Conservation (phyloP, 352 stramenopile species). For the Phytophthora brassicae region DNA sequence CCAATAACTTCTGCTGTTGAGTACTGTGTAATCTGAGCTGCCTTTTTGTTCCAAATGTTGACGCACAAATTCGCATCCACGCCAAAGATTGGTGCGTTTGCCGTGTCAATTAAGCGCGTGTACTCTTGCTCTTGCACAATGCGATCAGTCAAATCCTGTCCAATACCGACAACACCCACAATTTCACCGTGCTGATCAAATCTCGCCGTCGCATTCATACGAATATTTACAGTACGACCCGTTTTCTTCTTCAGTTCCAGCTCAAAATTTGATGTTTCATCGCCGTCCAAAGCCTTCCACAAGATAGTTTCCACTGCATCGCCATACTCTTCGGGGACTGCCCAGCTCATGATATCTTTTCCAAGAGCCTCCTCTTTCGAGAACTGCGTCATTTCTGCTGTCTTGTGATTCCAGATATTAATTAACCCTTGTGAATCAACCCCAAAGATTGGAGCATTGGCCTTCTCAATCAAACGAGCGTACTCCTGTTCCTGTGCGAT, state of each 20-base stretch:
- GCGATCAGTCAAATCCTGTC: slow-evolving; percentile 84
- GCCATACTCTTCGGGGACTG: slow-evolving; percentile 59
- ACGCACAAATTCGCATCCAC: slow-evolving; percentile 87
- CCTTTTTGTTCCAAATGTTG: slow-evolving; percentile 94
- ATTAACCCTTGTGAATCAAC: slow-evolving; percentile 75
- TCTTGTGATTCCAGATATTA: slow-evolving; percentile 93
- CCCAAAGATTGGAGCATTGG: slow-evolving; percentile 90
- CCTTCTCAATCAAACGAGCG: slow-evolving; percentile 84
- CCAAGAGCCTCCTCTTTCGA: slow-evolving; percentile 87
- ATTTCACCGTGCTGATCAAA: slow-evolving; percentile 76
- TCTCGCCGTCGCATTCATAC: slow-evolving; percentile 69
- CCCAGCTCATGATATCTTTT: slow-evolving; percentile 64
- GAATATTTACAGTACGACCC: slow-evolving; percentile 59
- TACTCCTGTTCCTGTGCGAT: slow-evolving; percentile 83
- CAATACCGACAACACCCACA: slow-evolving; percentile 85
- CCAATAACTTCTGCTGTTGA: slow-evolving; percentile 76
- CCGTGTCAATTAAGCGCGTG: slow-evolving; percentile 88
- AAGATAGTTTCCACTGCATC: slow-evolving; percentile 52
- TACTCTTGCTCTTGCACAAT: slow-evolving; percentile 90
- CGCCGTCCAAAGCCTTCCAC: slow-evolving; percentile 55
- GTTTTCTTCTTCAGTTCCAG: slow-evolving; percentile 73
- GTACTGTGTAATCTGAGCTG: slow-evolving; percentile 87
- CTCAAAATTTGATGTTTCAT: slow-evolving; percentile 86
- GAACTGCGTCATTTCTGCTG: slow-evolving; percentile 89
- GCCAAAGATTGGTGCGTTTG: slow-evolving; percentile 90